Base-by-base conservation (phyloP, 148 eudicot genomes). In the Mesembryanthemum crystallinum region DNA sequence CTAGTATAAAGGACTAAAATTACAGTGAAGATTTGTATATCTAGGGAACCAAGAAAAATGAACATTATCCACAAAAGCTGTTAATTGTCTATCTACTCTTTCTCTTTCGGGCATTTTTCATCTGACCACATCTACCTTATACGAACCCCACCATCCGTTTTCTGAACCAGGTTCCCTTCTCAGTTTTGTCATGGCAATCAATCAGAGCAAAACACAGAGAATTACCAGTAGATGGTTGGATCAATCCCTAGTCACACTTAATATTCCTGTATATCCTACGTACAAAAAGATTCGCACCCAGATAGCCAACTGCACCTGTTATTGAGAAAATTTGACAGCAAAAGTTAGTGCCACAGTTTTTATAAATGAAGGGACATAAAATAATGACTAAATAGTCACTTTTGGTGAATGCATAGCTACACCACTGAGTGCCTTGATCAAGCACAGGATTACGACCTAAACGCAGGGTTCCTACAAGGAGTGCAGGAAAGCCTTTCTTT, bases 201-300 rank as follows among this genome's bases (percentile, higher is more conserved):
- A 62, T 71, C 73, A 66, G 29, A 64, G 60, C 69, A 75, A 71
- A 32, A 73, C 37, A 30, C 18, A 21, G n/a, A n/a, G n/a, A 20
- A 37, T 49, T 67, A 35, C 47, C 37, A 67, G 11, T 14, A 33
- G 57, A 69, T 62, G 67, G 76, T 45, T 33, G 58, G 39, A 57
- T 24, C 71, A 59, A n/a, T n/a, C n/a, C n/a, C 83, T 82, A 88
- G 80, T 86, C 91, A 78, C 89, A 88, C 75, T 88, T 88, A 78
- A 86, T 86, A 80, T 88, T 88, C 72, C 82, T 77, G 82, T 86
- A 88, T 54, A 88, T 88, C 80, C 88, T 85, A 67, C 92, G 79
- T 21, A 88, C 85, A 57, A 86, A 88, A 33, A 86, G 76, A 66
- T 81, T 86, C 21, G 92, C 83, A 11, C 89, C 89, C 77, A 88